Conservation (phyloP, 345 rosid species). For the Moricandia arvensis region DNA sequence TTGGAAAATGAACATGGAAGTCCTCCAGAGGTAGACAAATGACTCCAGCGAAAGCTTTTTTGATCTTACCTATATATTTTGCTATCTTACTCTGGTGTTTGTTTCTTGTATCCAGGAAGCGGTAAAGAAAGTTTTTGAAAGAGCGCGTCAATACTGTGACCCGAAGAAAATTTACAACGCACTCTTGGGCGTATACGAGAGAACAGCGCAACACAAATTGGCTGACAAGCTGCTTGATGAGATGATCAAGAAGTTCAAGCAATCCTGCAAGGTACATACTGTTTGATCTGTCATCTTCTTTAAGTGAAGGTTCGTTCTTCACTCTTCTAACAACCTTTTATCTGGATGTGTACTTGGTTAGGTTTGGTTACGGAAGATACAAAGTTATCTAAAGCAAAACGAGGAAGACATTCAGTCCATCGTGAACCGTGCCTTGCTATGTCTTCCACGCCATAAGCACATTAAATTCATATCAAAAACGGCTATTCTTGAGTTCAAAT, state of each 20-base stretch:
- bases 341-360: slow-evolving; percentile 27
- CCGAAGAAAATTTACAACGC: slow-evolving; percentile 76
- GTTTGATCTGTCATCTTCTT: not conserved
- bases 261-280: slow-evolving; percentile 78
- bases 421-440: slow-evolving; percentile 64
- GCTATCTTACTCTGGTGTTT: slow-evolving; percentile 10
- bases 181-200: slow-evolving; percentile 78
- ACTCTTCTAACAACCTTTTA: not conserved
- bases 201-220: slow-evolving; percentile 73
- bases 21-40: slow-evolving; percentile 78
- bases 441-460: slow-evolving; percentile 85
- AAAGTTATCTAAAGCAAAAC: slow-evolving; percentile 51
- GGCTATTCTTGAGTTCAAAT: slow-evolving; percentile 83
- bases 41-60: slow-evolving; percentile 1
- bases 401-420: slow-evolving; percentile 66
- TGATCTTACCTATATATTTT: not conserved
- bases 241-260: slow-evolving; percentile 85
- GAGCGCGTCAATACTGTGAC: slow-evolving; percentile 88
- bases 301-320: not conserved
- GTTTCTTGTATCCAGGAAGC: slow-evolving; percentile 63
- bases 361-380: slow-evolving; percentile 81
- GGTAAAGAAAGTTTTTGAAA: slow-evolving; percentile 71
- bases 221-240: slow-evolving; percentile 73
- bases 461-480: slow-evolving; percentile 84
- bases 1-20: slow-evolving; percentile 91